Conservation (phyloP, 306 rosid genomes). For the Psophocarpus tetragonolobus region DNA sequence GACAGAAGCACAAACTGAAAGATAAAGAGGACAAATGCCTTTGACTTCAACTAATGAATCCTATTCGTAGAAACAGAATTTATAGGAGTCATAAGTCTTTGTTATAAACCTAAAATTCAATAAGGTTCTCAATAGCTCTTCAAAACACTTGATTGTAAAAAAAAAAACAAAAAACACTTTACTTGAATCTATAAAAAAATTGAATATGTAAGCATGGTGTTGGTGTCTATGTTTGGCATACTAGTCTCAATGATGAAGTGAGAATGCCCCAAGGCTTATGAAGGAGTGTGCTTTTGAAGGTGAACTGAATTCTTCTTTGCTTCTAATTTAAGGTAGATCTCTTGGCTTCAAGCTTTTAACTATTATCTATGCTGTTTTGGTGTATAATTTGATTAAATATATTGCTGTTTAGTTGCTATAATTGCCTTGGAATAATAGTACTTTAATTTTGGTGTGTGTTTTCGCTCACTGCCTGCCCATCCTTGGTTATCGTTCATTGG, state of each 20-base stretch:
- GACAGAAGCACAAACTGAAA: not conserved
- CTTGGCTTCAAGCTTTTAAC: not conserved
- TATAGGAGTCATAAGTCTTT: not conserved
- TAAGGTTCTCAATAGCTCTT: not conserved
- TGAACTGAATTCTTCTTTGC: conserved; percentile 24
- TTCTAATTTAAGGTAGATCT: not conserved
- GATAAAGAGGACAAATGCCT: not conserved
- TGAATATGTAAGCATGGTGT: not conserved
- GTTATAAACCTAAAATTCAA: not conserved
- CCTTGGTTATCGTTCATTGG: conserved; percentile 15
- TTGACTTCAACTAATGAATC: not conserved
- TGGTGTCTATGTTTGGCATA: not conserved
- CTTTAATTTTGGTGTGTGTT: not conserved
- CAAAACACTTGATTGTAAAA: not conserved
- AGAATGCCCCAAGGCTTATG: conserved; percentile 57
- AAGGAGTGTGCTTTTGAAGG: conserved; percentile 41
- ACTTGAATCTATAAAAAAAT: not conserved
- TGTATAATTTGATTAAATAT: conserved; percentile 41
- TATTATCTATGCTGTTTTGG: not conserved
- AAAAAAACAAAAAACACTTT: no score
- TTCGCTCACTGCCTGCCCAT: not conserved
- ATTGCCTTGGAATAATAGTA: conserved; percentile 56
- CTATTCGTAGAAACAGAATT: not conserved
- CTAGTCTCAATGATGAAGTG: conserved; percentile 41
- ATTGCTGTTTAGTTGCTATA: conserved; percentile 56